These are phyloP conservation scores for Mallotus japonicus DNA, from an alignment of 441 rosid genomes.

Conservation along the genomic window DNA sequence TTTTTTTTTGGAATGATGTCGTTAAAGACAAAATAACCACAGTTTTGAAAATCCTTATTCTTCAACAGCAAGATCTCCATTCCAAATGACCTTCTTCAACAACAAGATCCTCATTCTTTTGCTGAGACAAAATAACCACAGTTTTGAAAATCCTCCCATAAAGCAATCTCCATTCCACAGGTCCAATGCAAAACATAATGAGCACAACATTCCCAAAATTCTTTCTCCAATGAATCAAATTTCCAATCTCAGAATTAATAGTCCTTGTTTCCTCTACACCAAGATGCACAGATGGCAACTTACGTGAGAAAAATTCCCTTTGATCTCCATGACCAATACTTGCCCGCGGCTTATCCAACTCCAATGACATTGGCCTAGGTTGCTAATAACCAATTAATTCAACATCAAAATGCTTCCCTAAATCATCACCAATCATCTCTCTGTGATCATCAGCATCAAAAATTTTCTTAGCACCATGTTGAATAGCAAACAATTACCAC, in stretches of 20 bases:
- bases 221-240: slow-evolving; percentile 89
- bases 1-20: too few relatives aligned
- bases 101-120: slow-evolving; percentile 66
- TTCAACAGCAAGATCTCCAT: slow-evolving; percentile 88
- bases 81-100: slow-evolving; percentile 69
- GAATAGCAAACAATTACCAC: slow-evolving; percentile 86
- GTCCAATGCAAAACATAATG: slow-evolving; percentile 84
- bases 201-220: slow-evolving; percentile 85
- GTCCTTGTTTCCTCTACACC: slow-evolving; percentile 87
- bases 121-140: slow-evolving; percentile 67
- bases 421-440: slow-evolving; percentile 72
- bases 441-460: slow-evolving; percentile 86
- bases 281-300: slow-evolving; percentile 84
- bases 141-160: slow-evolving; percentile 93
- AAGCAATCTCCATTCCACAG: slow-evolving; percentile 91
- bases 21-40: slow-evolving; percentile 76
- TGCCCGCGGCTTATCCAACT: slow-evolving; percentile 74
- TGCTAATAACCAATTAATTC: slow-evolving; percentile 79
- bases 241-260: slow-evolving; percentile 78
- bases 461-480: slow-evolving; percentile 87
- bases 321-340: slow-evolving; percentile 82
- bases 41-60: slow-evolving; percentile 83
- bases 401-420: slow-evolving; percentile 82
- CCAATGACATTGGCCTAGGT: slow-evolving; percentile 85
- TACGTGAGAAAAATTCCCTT: slow-evolving; percentile 68